A percentile compares a stretch with the other conserved stretches of the same genome.
phyloP scores from a whole-genome alignment of 192 early-diverging fungal genomes.

The Radiomyces spectabilis region DNA sequence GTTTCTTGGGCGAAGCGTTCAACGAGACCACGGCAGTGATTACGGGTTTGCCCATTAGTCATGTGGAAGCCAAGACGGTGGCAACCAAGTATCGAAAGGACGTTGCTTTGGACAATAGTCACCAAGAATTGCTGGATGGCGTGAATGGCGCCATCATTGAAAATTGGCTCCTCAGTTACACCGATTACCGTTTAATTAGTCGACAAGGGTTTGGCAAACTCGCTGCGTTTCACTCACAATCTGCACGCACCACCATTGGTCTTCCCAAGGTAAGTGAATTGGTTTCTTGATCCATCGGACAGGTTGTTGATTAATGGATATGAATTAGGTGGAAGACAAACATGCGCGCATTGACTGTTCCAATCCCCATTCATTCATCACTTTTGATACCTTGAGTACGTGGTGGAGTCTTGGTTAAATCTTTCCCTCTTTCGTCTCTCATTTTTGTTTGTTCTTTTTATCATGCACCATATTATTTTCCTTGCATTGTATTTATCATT shows the following conservation, averaged over 20 bases:
- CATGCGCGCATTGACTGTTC: conserved; percentile 4
- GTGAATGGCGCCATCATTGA: conserved; percentile 19
- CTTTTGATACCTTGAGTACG: conserved; percentile 16
- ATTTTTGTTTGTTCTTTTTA: background rate
- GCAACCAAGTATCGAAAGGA: background rate
- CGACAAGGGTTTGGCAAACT: conserved; percentile 18
- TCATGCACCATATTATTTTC: background rate
- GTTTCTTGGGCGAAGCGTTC: background rate
- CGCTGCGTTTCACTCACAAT: conserved; percentile 11
- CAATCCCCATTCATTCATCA: conserved; percentile 7
- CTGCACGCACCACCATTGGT: conserved; percentile 2
- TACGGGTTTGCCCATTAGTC: conserved; percentile 20
- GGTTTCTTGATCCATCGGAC: background rate
- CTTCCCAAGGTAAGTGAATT: conserved; percentile 12
- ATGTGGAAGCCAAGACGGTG: conserved; percentile 11
- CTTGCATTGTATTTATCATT: background rate
- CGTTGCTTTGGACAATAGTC: background rate
- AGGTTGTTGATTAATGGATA: background rate
- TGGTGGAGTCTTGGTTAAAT: conserved; percentile 24
- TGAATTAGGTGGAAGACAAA: conserved; percentile 2
- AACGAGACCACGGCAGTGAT: background rate
- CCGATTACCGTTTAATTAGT: conserved; percentile 16
- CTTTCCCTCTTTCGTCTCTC: background rate
- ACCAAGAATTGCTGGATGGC: background rate
- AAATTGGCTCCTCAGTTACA: conserved; percentile 13